Conservation (phyloP, 805 yeast genomes). For the Torulaspora microellipsoides region DNA sequence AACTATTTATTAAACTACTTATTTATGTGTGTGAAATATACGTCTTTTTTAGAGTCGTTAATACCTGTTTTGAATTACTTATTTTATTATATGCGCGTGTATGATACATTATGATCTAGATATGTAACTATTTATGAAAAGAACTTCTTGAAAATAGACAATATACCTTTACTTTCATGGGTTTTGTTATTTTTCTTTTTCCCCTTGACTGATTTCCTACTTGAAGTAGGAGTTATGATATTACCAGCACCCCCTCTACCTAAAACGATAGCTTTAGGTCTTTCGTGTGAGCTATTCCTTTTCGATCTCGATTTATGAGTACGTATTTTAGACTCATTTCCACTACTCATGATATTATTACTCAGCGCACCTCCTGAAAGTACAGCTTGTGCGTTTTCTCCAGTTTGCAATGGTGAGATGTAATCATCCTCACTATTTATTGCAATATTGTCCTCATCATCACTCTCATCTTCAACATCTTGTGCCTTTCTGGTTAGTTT, state of each 20-base stretch:
- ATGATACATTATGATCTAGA: not conserved
- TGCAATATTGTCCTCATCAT: conserved; percentile 9
- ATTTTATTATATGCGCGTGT: not conserved
- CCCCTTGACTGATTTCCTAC: conserved; percentile 12
- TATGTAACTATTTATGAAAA: conserved; percentile 10
- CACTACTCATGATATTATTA: conserved; percentile 5
- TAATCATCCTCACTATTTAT: conserved; percentile 8
- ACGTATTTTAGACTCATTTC: conserved; percentile 1
- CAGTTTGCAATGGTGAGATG: conserved; percentile 10
- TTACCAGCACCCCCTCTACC: conserved; percentile 38
- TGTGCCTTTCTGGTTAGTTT: conserved; percentile 57
- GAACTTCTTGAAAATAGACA: conserved; percentile 16
- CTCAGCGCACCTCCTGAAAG: conserved; percentile 6
- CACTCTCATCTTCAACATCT: conserved; percentile 50
- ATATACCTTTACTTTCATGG: conserved; percentile 14
- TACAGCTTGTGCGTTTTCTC: conserved; percentile 5
- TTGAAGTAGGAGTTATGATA: conserved; percentile 29
- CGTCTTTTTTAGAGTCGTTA: conserved; percentile 3
- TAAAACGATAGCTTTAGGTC: conserved; percentile 24
- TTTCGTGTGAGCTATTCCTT: conserved; percentile 13
- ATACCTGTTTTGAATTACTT: conserved; percentile 3
- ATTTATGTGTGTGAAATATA: conserved; percentile 2
- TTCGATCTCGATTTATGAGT: conserved; percentile 3
- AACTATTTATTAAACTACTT: no score
- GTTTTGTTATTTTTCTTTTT: conserved; percentile 6